phyloP scores from a whole-genome alignment of 164 flowering plant species.

The Cinnamomum micranthum region DNA sequence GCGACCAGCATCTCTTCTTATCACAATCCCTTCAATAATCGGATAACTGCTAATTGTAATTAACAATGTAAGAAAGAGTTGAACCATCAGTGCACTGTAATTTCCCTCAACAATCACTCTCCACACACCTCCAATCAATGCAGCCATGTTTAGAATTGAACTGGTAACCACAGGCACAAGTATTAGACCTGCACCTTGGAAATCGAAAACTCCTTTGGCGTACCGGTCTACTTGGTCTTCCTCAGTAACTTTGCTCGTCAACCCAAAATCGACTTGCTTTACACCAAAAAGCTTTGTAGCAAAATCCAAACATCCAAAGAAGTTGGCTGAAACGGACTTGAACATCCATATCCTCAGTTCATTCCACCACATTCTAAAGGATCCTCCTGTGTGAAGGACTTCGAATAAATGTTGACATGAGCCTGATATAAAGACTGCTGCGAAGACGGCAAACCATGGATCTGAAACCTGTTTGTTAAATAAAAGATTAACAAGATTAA shows the following conservation, averaged over 20 bases:
- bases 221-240: slow-evolving; percentile 20
- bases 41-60: slow-evolving; percentile 17
- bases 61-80: slow-evolving; percentile 17
- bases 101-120: slow-evolving; percentile 8
- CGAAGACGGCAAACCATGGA: slow-evolving; percentile 22
- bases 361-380: slow-evolving; percentile 15
- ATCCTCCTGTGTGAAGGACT: slow-evolving; percentile 16
- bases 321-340: slow-evolving; percentile 15
- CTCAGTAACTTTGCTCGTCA: slow-evolving; percentile 30
- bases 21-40: slow-evolving; percentile 22
- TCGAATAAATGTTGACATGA: slow-evolving; percentile 16
- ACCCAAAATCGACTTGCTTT: slow-evolving; percentile 20
- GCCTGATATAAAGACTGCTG: slow-evolving; percentile 8
- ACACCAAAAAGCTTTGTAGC: slow-evolving; percentile 16
- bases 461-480: slow-evolving; percentile 19
- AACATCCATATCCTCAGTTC: slow-evolving; percentile 22
- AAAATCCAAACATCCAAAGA: slow-evolving; percentile 18
- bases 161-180: slow-evolving; percentile 21
- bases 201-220: slow-evolving; percentile 25
- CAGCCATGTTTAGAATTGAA: slow-evolving; percentile 15
- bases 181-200: slow-evolving; percentile 22
- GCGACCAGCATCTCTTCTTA: slow-evolving; percentile 16
- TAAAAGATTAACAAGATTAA: no score
- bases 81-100: slow-evolving; percentile 21
- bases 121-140: slow-evolving; percentile 14